Evolutionary conservation across 352 stramenopile species (phyloP), one percentile per base, ranked within the genome.

Genomic region (Stephanocyclus meneghinianus): DNA sequence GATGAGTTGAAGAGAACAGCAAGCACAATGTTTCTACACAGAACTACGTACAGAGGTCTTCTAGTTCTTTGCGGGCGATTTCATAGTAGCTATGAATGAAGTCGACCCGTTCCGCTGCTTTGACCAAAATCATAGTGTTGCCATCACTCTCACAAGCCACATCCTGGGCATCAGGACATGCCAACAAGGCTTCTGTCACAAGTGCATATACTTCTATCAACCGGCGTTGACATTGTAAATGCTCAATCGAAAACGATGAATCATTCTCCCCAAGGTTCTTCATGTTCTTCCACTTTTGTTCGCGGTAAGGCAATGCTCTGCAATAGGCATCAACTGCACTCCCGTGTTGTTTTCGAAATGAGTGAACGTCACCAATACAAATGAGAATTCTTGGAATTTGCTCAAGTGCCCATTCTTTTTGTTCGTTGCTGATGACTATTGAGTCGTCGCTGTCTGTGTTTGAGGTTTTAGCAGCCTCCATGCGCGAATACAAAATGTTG

Each of bases 61-160:
- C 70, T 44, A 92, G 72, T 45, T 78, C 73, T 62, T 86, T 77
- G 30, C 81, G 61, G 11, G 87, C 87, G 59, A 84, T 74, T 42
- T 90, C 87, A 71, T 91, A 92, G 60, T 91, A 87, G 32, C 87
- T 86, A 37, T 74, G 48, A 21, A 80, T 78, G 70, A 85, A 92
- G 60, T 87, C 79, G 11, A 91, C 32, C 30, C 78, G 65, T 74
- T 92, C 83, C 2, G 47, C 42, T 6, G 83, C 79, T 50, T 83
- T 84, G 26, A 85, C 83, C 50, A 91, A 78, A 35, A 85, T 50
- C 11, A 37, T 57, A 4, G 18, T 1, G 26, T 65, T 50, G 30
- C 55, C 60, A 55, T 78, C 65, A 37, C 61, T 21, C 4, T 71
- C 29, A 74, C 68, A 76, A 40, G 91, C 73, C 3, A 90, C 81